phyloP scores from a whole-genome alignment of 1,139 yeast genomes.

The Meyerozyma elateridarum region DNA sequence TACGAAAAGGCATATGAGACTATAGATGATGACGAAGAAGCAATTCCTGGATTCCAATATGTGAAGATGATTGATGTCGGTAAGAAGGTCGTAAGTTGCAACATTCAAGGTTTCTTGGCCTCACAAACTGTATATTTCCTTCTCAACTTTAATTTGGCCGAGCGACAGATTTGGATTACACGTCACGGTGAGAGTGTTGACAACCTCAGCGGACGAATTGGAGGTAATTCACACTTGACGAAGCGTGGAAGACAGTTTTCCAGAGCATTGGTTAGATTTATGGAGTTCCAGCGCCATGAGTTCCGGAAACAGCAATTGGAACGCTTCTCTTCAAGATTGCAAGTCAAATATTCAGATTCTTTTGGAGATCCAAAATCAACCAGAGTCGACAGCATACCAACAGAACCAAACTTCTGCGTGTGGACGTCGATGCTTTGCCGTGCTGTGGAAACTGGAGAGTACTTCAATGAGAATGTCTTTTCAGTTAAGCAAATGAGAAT shows the following conservation, averaged over 20 bases:
- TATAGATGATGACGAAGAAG: conserved; percentile 72
- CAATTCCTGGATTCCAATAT: conserved; percentile 63
- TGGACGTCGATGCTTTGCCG: conserved; percentile 89
- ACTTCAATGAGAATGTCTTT: conserved; percentile 67
- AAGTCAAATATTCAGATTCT: conserved; percentile 33
- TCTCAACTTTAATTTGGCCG: conserved; percentile 82
- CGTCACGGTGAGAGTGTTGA: conserved; percentile 91
- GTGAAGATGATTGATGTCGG: conserved; percentile 97
- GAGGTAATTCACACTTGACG: conserved; percentile 87
- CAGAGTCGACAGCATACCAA: conserved; percentile 35
- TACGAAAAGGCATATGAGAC: conserved; percentile 91
- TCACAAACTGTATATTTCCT: conserved; percentile 91
- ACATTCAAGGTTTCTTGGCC: conserved; percentile 86
- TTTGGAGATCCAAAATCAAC: conserved; percentile 24
- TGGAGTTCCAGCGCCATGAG: conserved; percentile 64
- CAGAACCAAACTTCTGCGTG: conserved; percentile 74
- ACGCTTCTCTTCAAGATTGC: conserved; percentile 42
- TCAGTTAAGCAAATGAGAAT: conserved; percentile 87
- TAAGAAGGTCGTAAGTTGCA: conserved; percentile 84
- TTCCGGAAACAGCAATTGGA: conserved; percentile 64
- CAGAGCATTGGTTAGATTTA: conserved; percentile 66
- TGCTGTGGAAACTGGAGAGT: conserved; percentile 71
- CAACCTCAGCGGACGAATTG: conserved; percentile 78
- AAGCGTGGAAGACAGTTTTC: conserved; percentile 74
- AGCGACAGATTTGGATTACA: conserved; percentile 92